Evolutionary conservation across 306 rosid genomes (phyloP), one percentile per base, ranked within the genome.

Genomic region (Trichosanthes truncata): DNA sequence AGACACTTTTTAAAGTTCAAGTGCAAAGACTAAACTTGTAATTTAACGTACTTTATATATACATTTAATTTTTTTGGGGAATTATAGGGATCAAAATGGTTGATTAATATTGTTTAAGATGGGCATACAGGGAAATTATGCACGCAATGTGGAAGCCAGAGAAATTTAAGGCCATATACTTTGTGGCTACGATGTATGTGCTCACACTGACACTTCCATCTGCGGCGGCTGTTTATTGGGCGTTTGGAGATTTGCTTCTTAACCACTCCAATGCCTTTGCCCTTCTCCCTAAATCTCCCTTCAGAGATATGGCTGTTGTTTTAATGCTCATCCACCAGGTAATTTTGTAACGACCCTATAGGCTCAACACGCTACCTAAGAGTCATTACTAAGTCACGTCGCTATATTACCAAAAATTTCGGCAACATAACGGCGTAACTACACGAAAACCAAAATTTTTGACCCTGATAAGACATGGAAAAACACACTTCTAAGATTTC

Each of bases 61-160:
- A 29, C 33, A 29, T 36, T 36, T 36, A 36, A 36, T 51, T 14
- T 15, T 12, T 51, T 15, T 51, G 56, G 40, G 6, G 40, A 36
- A 36, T 4, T 3, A 36, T 36, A 36, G 5, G 33, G 33, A 29
- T 36, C 5, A 36, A 36, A 36, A 36, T 36, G 40, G 40, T 36
- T 36, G 26, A 55, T 48, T 71, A 62, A 72, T 43, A 49, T 74
- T 21, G 38, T 51, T 6, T 40, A 48, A 56, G n/a, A 33, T 69
- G 80, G 5, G 6, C 3, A 29, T 59, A 63, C 92, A 94, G 98
- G 89, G 99, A 95, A 74, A 95, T 95, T 23, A 95, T 95, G 99
- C 96, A 95, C 73, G 99, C 99, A 0, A 95, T 95, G 99, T 95
- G 97, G 97, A 95, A 88, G 88, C 99, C 99, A 0, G 93, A 93